A percentile compares a stretch with the other conserved stretches of the same genome.
Evolutionary conservation across 345 rosid genomes (phyloP).

Genomic region (Pistacia atlantica): DNA sequence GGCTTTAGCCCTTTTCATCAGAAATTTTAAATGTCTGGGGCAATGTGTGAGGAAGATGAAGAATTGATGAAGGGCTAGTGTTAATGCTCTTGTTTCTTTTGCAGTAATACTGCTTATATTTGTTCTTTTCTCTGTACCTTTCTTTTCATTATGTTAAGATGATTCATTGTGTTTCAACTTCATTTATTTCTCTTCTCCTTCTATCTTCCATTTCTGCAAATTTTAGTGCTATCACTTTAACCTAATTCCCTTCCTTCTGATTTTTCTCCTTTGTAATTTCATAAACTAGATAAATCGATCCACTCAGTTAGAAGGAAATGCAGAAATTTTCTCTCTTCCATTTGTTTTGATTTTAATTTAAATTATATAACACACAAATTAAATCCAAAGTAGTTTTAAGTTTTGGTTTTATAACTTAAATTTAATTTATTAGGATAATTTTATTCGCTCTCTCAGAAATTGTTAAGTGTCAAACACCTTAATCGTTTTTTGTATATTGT

Average conservation of each 20-base stretch:
- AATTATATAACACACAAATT: no score
- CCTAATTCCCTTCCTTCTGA: background rate
- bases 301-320: no score
- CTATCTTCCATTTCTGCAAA: constrained; percentile 11
- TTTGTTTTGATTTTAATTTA: no score
- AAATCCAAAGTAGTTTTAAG: no score
- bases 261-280: background rate
- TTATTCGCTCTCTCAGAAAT: no score
- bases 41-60: background rate
- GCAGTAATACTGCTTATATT: constrained; percentile 18
- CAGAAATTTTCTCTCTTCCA: no score
- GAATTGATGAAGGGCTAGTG: constrained; percentile 37
- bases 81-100: constrained; percentile 63
- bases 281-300: no score
- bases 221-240: background rate
- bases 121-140: constrained; percentile 22
- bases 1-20: constrained; percentile 47
- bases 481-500: no score
- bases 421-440: no score
- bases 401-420: no score
- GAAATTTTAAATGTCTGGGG: constrained; percentile 28
- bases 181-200: constrained; percentile 28
- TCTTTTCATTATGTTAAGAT: constrained; percentile 21
- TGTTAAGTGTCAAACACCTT: no score
- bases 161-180: constrained; percentile 27